Percentiles rank a stretch among this genome's conserved stretches.
Evolutionary conservation across 495 filamentous ascomycete species (phyloP).

Genomic region (Penicillium argentinense): DNA sequence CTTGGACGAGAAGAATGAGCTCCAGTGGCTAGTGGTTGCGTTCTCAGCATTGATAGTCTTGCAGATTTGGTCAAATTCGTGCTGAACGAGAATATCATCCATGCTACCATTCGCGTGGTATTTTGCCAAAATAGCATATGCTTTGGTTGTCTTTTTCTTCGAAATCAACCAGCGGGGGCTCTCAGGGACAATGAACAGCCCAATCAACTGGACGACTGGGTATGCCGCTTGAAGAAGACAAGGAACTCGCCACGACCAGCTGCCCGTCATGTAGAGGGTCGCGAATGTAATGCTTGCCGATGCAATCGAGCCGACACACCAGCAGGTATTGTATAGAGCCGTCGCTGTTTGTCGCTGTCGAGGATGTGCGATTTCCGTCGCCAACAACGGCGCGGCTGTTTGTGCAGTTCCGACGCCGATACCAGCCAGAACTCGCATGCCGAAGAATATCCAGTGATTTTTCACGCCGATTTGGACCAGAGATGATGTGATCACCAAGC

Average conservation of each 20-base stretch:
- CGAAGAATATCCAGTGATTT: conserved; percentile 26
- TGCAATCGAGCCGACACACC: conserved; percentile 21
- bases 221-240: conserved; percentile 22
- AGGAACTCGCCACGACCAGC: conserved; percentile 25
- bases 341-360: conserved; percentile 27
- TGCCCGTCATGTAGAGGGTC: conserved; percentile 14
- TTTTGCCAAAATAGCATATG: conserved; percentile 33
- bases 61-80: conserved; percentile 37
- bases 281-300: conserved; percentile 19
- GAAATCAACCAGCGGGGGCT: conserved; percentile 43
- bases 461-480: conserved; percentile 12
- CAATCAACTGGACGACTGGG: conserved; percentile 16
- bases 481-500: conserved; percentile 16
- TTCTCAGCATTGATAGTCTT: conserved; percentile 50
- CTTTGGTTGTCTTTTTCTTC: conserved; percentile 36
- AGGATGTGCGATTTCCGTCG: conserved; percentile 26
- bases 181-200: conserved; percentile 19
- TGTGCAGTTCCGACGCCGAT: conserved; percentile 21
- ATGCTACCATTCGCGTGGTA: conserved; percentile 36
- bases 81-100: conserved; percentile 28
- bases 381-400: conserved; percentile 23
- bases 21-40: conserved; percentile 22
- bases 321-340: conserved; percentile 23
- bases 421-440: conserved; percentile 19
- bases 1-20: conserved; percentile 59